These are phyloP conservation scores for Oryza brachyantha DNA, from an alignment of 176 grass and related monocot species.

Conservation along the genomic window DNA sequence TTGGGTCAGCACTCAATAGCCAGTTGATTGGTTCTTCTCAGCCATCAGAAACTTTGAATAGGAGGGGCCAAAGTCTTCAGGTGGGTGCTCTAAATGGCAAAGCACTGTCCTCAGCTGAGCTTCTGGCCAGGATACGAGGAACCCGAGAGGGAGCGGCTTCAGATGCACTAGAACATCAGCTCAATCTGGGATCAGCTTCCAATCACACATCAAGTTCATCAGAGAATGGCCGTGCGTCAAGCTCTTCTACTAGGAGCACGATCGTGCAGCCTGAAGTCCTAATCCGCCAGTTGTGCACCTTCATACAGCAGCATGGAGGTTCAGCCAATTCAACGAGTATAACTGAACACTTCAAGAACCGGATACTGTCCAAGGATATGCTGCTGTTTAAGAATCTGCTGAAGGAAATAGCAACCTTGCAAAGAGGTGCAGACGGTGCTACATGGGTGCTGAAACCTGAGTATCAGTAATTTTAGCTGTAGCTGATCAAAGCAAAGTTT, in stretches of 20 bases:
- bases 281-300: constrained; percentile 72
- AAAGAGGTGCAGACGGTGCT: too few relatives aligned
- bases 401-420: constrained; percentile 70
- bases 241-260: constrained; percentile 40
- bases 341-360: constrained; percentile 69
- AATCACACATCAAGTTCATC: constrained; percentile 6
- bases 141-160: constrained; percentile 66
- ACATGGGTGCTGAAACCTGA: constrained; percentile 44
- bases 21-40: constrained; percentile 34
- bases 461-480: constrained; percentile 42
- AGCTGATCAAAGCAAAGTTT: background rate
- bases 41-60: constrained; percentile 47
- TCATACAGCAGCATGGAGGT: constrained; percentile 66
- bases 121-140: constrained; percentile 70
- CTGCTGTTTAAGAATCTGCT: constrained; percentile 79
- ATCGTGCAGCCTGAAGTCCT: constrained; percentile 77
- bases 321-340: constrained; percentile 57
- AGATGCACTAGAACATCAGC: constrained; percentile 75
- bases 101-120: constrained; percentile 66
- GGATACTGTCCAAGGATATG: constrained; percentile 63
- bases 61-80: constrained; percentile 42
- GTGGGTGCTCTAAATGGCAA: constrained; percentile 63
- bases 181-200: constrained; percentile 46
- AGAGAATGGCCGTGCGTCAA: constrained; percentile 20
- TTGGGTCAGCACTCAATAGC: constrained; percentile 67